Percentiles rank a stretch among this genome's conserved stretches.
These are phyloP conservation scores for Aspergillus bridgeri DNA, from an alignment of 495 filamentous ascomycete genomes.

Conservation along the genomic window DNA sequence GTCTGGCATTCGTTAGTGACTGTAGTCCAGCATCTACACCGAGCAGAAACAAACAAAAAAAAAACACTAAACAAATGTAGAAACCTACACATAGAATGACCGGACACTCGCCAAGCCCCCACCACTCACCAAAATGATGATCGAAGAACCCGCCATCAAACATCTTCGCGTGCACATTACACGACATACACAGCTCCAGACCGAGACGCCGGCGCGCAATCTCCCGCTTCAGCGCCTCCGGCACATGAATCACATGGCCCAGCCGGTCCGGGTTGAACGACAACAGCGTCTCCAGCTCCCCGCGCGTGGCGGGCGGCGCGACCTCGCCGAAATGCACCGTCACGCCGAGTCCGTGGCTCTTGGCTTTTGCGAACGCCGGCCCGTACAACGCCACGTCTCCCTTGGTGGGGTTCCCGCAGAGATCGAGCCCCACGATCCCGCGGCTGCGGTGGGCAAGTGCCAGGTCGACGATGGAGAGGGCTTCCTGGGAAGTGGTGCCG, in stretches of 20 bases:
- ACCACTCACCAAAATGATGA: conserved; percentile 70
- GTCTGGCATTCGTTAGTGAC: conserved; percentile 47
- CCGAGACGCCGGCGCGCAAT: conserved; percentile 55
- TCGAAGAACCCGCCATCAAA: conserved; percentile 61
- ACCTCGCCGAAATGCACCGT: conserved; percentile 82
- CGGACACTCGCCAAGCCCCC: conserved; percentile 51
- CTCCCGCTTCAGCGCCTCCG: conserved; percentile 50
- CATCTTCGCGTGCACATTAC: conserved; percentile 77
- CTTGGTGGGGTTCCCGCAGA: conserved; percentile 72
- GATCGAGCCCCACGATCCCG: conserved; percentile 73
- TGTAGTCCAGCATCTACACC: background rate
- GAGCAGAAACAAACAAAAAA: conserved; percentile 4
- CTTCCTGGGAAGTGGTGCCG: conserved; percentile 51
- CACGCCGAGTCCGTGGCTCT: conserved; percentile 50
- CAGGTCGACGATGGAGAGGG: conserved; percentile 59
- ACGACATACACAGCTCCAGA: conserved; percentile 75
- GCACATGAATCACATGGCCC: conserved; percentile 77
- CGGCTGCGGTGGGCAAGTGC: conserved; percentile 49
- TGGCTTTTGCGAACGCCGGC: conserved; percentile 54
- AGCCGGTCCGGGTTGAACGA: conserved; percentile 64
- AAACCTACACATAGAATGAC: conserved; percentile 58
- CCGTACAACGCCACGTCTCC: conserved; percentile 56
- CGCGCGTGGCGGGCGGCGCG: conserved; percentile 42
- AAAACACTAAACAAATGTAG: background rate
- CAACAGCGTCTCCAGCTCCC: conserved; percentile 62